Percentiles rank a stretch among this genome's conserved stretches.
These are phyloP conservation scores for Skeletonema marinoi DNA, from an alignment of 108 stramenopile species.

Conservation along the genomic window DNA sequence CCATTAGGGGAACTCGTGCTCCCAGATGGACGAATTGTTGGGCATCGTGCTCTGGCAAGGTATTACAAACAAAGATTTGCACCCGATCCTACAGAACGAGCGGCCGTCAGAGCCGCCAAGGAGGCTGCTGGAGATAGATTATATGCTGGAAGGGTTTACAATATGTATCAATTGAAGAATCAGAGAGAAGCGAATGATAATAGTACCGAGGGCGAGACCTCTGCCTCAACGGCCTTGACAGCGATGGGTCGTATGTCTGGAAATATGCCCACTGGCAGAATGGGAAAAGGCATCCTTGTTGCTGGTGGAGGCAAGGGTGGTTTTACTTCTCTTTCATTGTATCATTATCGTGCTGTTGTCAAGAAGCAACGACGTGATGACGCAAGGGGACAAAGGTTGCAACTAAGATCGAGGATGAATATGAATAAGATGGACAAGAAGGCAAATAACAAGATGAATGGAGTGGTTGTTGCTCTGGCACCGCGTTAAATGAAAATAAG, in stretches of 20 bases:
- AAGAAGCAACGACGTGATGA: slow-evolving; percentile 82
- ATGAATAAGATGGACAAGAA: slow-evolving; percentile 91
- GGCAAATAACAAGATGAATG: slow-evolving; percentile 80
- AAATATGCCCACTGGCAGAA: slow-evolving; percentile 36
- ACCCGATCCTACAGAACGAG: slow-evolving; percentile 37
- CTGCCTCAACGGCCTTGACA: background rate
- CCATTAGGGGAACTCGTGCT: slow-evolving; percentile 86
- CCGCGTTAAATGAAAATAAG: slow-evolving; percentile 46
- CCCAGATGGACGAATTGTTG: slow-evolving; percentile 87
- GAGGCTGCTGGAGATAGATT: slow-evolving; percentile 78
- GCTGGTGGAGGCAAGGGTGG: slow-evolving; percentile 37
- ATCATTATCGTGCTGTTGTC: slow-evolving; percentile 80
- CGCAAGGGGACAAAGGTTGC: slow-evolving; percentile 55
- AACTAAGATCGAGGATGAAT: slow-evolving; percentile 55
- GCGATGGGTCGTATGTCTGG: slow-evolving; percentile 10
- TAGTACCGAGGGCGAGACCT: slow-evolving; percentile 8
- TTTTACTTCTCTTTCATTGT: slow-evolving; percentile 82
- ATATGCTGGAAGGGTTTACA: slow-evolving; percentile 70
- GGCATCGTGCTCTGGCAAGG: slow-evolving; percentile 76
- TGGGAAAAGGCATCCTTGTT: slow-evolving; percentile 72
- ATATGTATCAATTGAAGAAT: slow-evolving; percentile 37
- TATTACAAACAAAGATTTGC: slow-evolving; percentile 88
- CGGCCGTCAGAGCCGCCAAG: slow-evolving; percentile 72
- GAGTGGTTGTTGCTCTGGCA: slow-evolving; percentile 77
- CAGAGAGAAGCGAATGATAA: slow-evolving; percentile 7